Percentiles rank a stretch among this genome's conserved stretches.
Evolutionary conservation across 805 yeast species (phyloP).

Genomic region (Saccharomycopsis fermentans): DNA sequence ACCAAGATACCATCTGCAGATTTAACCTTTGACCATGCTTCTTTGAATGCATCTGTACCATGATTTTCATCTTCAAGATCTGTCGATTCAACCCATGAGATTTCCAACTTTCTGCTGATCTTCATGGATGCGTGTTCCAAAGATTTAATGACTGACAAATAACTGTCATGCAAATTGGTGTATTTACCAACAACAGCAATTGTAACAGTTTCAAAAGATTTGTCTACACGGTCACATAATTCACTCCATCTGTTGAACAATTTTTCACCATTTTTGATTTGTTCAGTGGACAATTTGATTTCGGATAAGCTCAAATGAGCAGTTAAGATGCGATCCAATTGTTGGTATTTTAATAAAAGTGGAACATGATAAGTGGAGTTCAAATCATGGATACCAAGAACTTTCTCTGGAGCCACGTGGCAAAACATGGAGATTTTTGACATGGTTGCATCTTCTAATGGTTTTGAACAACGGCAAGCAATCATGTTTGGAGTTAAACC

Average conservation of each 20-base stretch:
- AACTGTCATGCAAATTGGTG: conserved; percentile 90
- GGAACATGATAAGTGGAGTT: conserved; percentile 98
- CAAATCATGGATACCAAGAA: conserved; percentile 92
- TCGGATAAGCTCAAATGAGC: conserved; percentile 55
- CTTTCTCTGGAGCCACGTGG: conserved; percentile 98
- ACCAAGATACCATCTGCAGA: conserved; percentile 94
- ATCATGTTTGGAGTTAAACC: conserved; percentile 95
- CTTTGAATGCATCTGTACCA: conserved; percentile 73
- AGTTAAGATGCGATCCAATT: conserved; percentile 60
- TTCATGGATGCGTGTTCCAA: conserved; percentile 93
- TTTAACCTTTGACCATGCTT: conserved; percentile 91
- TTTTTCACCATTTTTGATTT: conserved; percentile 52
- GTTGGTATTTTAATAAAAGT: conserved; percentile 77
- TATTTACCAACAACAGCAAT: conserved; percentile 97
- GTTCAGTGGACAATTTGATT: conserved; percentile 37
- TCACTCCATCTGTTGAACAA: conserved; percentile 71
- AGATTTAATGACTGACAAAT: conserved; percentile 88
- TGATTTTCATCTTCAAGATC: conserved; percentile 69
- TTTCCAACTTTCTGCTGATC: conserved; percentile 72
- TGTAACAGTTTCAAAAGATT: conserved; percentile 74
- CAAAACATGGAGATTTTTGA: conserved; percentile 98
- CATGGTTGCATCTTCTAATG: conserved; percentile 73
- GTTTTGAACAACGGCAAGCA: conserved; percentile 92
- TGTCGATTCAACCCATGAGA: conserved; percentile 93
- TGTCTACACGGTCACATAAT: conserved; percentile 72